Base-by-base conservation (phyloP, 371 early-diverging fungal genomes). In the Mortierella sp. region DNA sequence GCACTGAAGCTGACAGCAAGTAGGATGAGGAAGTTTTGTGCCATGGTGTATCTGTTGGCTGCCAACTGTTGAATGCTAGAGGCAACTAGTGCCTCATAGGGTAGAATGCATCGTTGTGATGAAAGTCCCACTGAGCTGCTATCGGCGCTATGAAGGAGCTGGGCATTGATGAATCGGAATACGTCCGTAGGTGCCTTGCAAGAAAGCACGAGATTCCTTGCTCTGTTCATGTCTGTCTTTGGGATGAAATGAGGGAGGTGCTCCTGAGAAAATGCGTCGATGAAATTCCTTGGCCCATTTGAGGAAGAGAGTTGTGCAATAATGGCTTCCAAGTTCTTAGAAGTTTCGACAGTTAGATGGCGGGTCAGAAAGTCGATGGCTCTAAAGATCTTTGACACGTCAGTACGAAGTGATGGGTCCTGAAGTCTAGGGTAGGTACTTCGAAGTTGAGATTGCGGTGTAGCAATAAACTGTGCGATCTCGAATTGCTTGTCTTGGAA, bases 401-500 rank as follows among this genome's bases (percentile, higher is more conserved):
- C 75, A 22, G 69, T 67, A 11, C 81, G 64, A n/a, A 80, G 58
- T 0, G 61, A 21, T 9, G 28, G 63, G 33, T 75, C 75, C 66
- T 71, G 72, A 38, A 80, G 38, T 24, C 63, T 63, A 8, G 75
- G 69, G 38, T 80, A 80, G 9, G 76, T 75, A n/a, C 41, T 75
- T 38, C 75, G 50, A 16, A 80, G 72, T 19, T 75, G 81, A 9
- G 81, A 80, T 19, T 75, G 75, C 0, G 75, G 75, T 0, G 75
- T 60, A 10, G 75, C 68, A 15, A 80, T 55, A 58, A 80, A 69
- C 15, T 75, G 75, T 2, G 75, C 68, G 22, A 74, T 63, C 33
- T 80, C 81, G 33, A 72, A 75, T 47, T 80, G 81, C 40, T 67
- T 64, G 70, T 80, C 81, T 55, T 68, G 58, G 63, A 80, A 80